These are phyloP conservation scores for Colletotrichum echinochloae DNA, from an alignment of 2,329 filamentous ascomycete species.

Conservation along the genomic window DNA sequence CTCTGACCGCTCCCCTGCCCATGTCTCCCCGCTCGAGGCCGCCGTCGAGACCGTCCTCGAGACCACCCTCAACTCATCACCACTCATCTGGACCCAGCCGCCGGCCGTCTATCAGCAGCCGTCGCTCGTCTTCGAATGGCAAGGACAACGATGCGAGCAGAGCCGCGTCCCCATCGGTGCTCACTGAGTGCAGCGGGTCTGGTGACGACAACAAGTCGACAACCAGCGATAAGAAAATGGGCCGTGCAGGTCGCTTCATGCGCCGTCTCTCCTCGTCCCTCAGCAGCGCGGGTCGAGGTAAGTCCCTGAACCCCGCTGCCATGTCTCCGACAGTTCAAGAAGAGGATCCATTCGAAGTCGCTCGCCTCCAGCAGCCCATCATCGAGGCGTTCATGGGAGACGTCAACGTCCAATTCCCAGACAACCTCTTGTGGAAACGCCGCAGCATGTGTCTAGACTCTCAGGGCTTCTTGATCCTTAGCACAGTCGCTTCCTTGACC, in stretches of 20 bases:
- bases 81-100: conserved; percentile 62
- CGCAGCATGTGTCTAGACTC: conserved; percentile 88
- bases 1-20: conserved; percentile 43
- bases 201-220: conserved; percentile 60
- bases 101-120: conserved; percentile 75
- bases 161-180: conserved; percentile 54
- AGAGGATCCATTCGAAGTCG: conserved; percentile 57
- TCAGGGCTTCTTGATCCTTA: conserved; percentile 85
- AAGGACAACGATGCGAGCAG: conserved; percentile 52
- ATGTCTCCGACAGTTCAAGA: conserved; percentile 65
- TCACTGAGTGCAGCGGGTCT: conserved; percentile 59
- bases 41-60: conserved; percentile 46
- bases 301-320: conserved; percentile 55
- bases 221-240: conserved; percentile 60
- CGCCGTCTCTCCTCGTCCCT: conserved; percentile 68
- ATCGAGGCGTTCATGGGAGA: conserved; percentile 82
- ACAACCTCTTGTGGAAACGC: conserved; percentile 96
- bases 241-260: conserved; percentile 69
- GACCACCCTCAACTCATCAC: conserved; percentile 59
- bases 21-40: conserved; percentile 47
- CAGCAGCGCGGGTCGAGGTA: conserved; percentile 55
- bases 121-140: conserved; percentile 61
- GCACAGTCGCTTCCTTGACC: conserved; percentile 62
- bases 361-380: conserved; percentile 49
- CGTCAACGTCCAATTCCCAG: conserved; percentile 96